phyloP scores from a whole-genome alignment of 306 rosid genomes.

The Castanopsis chinensis region DNA sequence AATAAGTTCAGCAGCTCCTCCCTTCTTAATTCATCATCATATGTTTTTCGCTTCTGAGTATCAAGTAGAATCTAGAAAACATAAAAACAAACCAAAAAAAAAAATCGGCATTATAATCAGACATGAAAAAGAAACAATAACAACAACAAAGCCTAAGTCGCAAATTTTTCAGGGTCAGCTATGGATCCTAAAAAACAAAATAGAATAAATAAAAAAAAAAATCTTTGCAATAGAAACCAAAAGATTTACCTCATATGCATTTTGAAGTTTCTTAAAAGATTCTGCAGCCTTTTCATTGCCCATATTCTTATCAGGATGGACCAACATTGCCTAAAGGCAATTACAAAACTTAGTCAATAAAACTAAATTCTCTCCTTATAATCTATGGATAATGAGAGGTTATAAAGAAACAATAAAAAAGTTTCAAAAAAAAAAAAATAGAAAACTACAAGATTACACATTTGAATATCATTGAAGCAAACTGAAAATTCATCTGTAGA shows the following conservation, averaged over 20 bases:
- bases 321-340: conserved; percentile 83
- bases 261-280: conserved; percentile 98
- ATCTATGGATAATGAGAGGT: conserved; percentile 21
- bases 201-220: background rate
- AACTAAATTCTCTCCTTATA: conserved; percentile 4
- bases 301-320: conserved; percentile 99
- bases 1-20: conserved; percentile 81
- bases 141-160: too few relatives aligned
- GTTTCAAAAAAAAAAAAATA: background rate
- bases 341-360: background rate
- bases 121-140: background rate
- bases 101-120: conserved; percentile 13
- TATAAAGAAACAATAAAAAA: conserved; percentile 17
- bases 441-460: conserved; percentile 17
- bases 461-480: conserved; percentile 6
- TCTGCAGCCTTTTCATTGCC: conserved; percentile 98
- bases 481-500: background rate
- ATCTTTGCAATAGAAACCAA: background rate
- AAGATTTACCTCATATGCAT: conserved; percentile 85
- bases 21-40: conserved; percentile 91
- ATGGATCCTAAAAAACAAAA: too few relatives aligned
- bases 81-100: conserved; percentile 4
- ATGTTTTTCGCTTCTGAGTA: conserved; percentile 80
- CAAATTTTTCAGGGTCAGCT: too few relatives aligned
- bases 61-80: conserved; percentile 78